A percentile compares a stretch with the other conserved stretches of the same genome.
Conservation (phyloP, 2,329 filamentous ascomycete species). For the Coniochaeta sp. region DNA sequence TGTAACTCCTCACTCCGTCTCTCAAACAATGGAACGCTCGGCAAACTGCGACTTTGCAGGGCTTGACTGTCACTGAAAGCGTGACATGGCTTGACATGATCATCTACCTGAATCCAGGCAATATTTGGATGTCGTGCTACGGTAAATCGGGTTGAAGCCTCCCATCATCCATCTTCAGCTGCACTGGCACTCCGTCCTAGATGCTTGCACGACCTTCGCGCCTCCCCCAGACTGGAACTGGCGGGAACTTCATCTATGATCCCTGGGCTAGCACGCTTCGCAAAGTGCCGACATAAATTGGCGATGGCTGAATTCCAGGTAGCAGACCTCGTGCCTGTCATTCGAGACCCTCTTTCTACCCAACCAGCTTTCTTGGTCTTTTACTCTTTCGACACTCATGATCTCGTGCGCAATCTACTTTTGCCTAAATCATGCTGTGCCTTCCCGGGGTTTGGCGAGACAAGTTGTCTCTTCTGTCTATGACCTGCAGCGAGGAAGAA, state of each 20-base stretch:
- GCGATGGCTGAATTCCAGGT: neutral
- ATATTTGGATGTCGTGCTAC: neutral
- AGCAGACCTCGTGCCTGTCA: neutral
- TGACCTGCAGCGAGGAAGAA: neutral
- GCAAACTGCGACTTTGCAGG: neutral
- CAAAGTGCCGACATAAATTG: neutral
- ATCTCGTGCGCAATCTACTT: neutral
- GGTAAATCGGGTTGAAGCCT: neutral
- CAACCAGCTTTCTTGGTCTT: neutral
- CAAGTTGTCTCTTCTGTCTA: neutral
- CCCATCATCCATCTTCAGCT: neutral
- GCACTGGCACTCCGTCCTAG: neutral
- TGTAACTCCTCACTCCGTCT: neutral
- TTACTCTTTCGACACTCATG: neutral
- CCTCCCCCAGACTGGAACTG: neutral
- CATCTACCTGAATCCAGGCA: neutral
- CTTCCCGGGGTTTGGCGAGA: neutral
- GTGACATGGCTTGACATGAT: neutral
- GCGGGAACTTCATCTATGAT: slow-evolving; percentile 2
- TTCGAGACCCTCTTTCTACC: neutral
- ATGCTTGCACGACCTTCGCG: neutral
- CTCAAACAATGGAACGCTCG: neutral
- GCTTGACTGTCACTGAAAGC: neutral
- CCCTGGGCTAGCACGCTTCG: neutral
- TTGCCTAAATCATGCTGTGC: neutral